Percentiles rank a stretch among this genome's conserved stretches.
Conservation (phyloP, 805 yeast genomes). For the Torulaspora indica region DNA sequence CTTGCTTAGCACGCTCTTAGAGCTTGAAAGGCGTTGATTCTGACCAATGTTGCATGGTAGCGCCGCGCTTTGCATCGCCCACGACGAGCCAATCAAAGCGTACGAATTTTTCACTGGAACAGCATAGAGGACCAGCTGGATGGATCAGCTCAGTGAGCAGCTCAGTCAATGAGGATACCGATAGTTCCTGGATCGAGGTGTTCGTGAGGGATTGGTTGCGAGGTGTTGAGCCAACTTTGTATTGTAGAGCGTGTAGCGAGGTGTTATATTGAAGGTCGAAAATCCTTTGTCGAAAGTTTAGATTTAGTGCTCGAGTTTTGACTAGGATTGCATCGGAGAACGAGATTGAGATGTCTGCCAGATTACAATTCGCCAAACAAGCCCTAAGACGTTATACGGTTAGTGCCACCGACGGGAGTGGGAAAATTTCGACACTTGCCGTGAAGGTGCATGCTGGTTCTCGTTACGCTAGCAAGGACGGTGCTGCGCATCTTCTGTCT, state of each 20-base stretch:
- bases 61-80: slow-evolving; percentile 2
- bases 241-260: too few species aligned
- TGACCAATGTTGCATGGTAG: neutral
- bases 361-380: slow-evolving; percentile 25
- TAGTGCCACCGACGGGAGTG: slow-evolving; percentile 53
- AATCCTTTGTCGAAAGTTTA: too few species aligned
- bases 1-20: too few species aligned
- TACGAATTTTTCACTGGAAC: neutral
- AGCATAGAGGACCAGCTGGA: neutral
- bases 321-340: neutral
- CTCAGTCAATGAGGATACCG: neutral
- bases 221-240: neutral
- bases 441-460: slow-evolving; percentile 87
- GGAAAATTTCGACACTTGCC: slow-evolving; percentile 68
- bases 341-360: slow-evolving; percentile 12
- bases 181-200: slow-evolving; percentile 5
- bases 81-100: slow-evolving; percentile 4
- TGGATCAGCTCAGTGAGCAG: neutral
- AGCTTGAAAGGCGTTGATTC: too few species aligned
- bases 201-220: neutral
- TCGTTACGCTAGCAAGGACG: slow-evolving; percentile 63
- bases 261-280: too few species aligned
- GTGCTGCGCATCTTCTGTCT: slow-evolving; percentile 80
- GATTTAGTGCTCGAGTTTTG: too few species aligned
- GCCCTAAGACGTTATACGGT: slow-evolving; percentile 40